Conservation (phyloP, 2,329 filamentous ascomycete genomes). For the Stromatinia cepivora region DNA sequence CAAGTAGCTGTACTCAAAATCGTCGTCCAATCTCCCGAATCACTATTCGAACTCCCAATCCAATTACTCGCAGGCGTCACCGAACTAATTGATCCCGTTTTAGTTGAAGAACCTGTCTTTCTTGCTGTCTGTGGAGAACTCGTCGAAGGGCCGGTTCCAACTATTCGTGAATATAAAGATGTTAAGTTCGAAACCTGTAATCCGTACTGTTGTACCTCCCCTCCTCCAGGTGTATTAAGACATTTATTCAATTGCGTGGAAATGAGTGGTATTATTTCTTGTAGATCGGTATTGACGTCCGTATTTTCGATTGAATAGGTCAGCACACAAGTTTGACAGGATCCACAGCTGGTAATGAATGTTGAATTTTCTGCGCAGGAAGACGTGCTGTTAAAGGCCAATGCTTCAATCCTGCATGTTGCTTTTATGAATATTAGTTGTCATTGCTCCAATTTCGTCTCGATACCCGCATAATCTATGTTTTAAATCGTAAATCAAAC, state of each 20-base stretch:
- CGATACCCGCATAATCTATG: neutral
- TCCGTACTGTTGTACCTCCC: conserved; percentile 27
- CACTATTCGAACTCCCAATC: neutral
- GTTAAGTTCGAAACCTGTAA: conserved; percentile 32
- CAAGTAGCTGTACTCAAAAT: conserved; percentile 23
- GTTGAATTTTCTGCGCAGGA: conserved; percentile 32
- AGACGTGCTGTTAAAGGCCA: conserved; percentile 26
- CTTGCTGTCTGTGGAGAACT: conserved; percentile 1
- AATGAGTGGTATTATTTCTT: conserved; percentile 18
- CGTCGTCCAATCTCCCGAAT: conserved; percentile 19
- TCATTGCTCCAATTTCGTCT: neutral
- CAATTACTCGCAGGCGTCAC: conserved; percentile 10
- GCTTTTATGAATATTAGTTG: conserved; percentile 25
- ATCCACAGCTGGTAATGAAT: conserved; percentile 34
- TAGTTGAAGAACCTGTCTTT: neutral
- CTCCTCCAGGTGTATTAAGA: conserved; percentile 24
- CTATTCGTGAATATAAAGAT: conserved; percentile 15
- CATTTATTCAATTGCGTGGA: conserved; percentile 30
- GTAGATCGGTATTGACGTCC: conserved; percentile 15
- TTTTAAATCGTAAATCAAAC: conserved; percentile 10
- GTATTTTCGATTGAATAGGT: conserved; percentile 30
- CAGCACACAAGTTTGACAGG: conserved; percentile 33
- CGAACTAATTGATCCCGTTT: neutral
- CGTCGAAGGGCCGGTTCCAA: neutral
- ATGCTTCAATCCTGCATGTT: conserved; percentile 30